Conservation (phyloP, 768 basidiomycete species). For the Kwoniella bestiolae region DNA sequence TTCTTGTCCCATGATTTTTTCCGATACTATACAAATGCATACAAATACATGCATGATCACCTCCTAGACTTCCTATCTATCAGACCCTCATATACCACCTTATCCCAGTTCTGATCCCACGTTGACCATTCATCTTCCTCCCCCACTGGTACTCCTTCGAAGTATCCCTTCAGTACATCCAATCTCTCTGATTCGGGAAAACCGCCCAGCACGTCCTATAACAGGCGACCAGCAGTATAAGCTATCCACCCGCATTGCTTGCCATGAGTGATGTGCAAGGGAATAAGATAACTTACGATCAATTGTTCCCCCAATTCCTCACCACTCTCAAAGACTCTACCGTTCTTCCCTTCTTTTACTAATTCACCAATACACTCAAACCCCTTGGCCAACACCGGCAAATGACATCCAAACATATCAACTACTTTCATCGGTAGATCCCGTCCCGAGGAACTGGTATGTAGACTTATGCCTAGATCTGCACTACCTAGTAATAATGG, state of each 20-base stretch:
- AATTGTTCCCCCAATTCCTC: slow-evolving; percentile 73
- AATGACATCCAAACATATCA: slow-evolving; percentile 97
- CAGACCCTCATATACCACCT: slow-evolving; percentile 59
- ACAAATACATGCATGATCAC: slow-evolving; percentile 2
- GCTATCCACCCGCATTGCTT: neutral
- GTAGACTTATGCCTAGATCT: slow-evolving; percentile 87
- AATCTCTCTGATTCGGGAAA: slow-evolving; percentile 16
- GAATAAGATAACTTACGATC: slow-evolving; percentile 37
- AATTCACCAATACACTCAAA: slow-evolving; percentile 86
- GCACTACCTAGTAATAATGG: slow-evolving; percentile 85
- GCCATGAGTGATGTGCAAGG: neutral
- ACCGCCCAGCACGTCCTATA: slow-evolving; percentile 63
- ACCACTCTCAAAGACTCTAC: slow-evolving; percentile 73
- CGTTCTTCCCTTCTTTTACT: slow-evolving; percentile 81
- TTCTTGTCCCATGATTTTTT: too few species aligned
- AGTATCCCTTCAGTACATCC: slow-evolving; percentile 14
- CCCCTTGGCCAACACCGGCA: slow-evolving; percentile 87
- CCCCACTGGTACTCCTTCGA: slow-evolving; percentile 1
- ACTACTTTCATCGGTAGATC: slow-evolving; percentile 99
- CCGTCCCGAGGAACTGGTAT: slow-evolving; percentile 83
- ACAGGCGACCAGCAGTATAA: slow-evolving; percentile 21
- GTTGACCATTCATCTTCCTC: slow-evolving; percentile 65
- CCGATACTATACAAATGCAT: neutral
- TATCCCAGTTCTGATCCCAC: slow-evolving; percentile 87
- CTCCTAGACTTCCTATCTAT: neutral